These are phyloP conservation scores for Artemisia annua DNA, from an alignment of 129 eudicot species.

Conservation along the genomic window DNA sequence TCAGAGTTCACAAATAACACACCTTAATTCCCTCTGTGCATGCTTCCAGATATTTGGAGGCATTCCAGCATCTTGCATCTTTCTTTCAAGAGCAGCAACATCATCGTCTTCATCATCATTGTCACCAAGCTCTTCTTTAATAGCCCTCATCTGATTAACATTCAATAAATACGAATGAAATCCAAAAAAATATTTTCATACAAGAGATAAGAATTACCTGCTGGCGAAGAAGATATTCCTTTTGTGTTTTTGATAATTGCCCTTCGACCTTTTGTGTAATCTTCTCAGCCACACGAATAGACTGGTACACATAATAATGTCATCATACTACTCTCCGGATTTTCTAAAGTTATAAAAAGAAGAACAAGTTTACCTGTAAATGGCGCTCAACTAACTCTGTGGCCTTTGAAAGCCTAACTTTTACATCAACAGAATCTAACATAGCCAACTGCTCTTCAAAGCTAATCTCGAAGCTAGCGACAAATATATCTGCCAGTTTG, in stretches of 20 bases:
- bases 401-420: constrained; percentile 89
- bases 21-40: constrained; percentile 94
- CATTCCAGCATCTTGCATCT: constrained; percentile 96
- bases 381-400: constrained; percentile 91
- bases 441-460: constrained; percentile 91
- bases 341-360: background rate
- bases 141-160: constrained; percentile 80
- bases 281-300: constrained; percentile 96
- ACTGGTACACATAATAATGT: constrained; percentile 42
- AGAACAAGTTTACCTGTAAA: constrained; percentile 63
- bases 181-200: constrained; percentile 5
- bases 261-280: constrained; percentile 98
- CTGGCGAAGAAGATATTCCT: constrained; percentile 90
- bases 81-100: constrained; percentile 85
- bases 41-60: constrained; percentile 91
- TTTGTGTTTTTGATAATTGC: constrained; percentile 84
- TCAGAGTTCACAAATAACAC: constrained; percentile 10
- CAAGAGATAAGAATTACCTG: constrained; percentile 51
- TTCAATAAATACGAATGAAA: background rate
- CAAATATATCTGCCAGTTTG: constrained; percentile 94
- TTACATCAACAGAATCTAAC: constrained; percentile 92
- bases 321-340: constrained; percentile 14
- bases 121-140: constrained; percentile 97
- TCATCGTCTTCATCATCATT: constrained; percentile 98
- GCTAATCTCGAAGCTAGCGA: constrained; percentile 93